phyloP scores from a whole-genome alignment of 768 basidiomycete genomes.

The Amanita inopinata region DNA sequence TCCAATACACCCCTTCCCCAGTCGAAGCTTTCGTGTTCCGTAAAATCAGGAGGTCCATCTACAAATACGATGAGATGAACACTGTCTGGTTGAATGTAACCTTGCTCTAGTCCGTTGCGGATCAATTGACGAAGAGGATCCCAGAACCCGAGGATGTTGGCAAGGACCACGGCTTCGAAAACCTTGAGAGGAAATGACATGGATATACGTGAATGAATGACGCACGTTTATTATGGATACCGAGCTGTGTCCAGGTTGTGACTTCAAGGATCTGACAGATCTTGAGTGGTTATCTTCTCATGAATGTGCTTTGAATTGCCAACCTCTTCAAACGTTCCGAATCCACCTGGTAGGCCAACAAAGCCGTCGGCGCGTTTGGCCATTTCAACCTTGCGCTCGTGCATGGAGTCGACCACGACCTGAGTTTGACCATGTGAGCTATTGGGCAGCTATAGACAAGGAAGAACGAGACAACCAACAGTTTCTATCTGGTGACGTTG shows the following conservation, averaged over 20 bases:
- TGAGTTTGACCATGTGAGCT: constrained; percentile 14
- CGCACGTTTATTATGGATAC: constrained; percentile 78
- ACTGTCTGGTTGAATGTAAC: constrained; percentile 64
- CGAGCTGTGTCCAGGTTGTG: constrained; percentile 89
- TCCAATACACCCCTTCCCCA: constrained; percentile 69
- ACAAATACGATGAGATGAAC: constrained; percentile 61
- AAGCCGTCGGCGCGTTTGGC: constrained; percentile 74
- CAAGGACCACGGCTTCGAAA: constrained; percentile 59
- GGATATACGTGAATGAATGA: background rate
- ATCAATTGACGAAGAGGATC: constrained; percentile 75
- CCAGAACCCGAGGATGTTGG: constrained; percentile 84
- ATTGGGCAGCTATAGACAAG: too few species aligned
- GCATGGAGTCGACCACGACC: constrained; percentile 76
- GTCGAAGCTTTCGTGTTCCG: constrained; percentile 52
- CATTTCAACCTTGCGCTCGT: constrained; percentile 88
- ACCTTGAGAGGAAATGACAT: background rate
- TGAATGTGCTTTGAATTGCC: constrained; percentile 10
- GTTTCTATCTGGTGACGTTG: too few species aligned
- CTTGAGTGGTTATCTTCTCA: background rate
- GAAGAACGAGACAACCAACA: too few species aligned
- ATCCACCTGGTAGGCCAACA: constrained; percentile 86
- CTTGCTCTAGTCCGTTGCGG: constrained; percentile 50
- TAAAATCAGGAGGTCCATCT: constrained; percentile 51
- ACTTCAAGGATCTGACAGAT: constrained; percentile 69
- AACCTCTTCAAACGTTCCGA: constrained; percentile 93